Evolutionary conservation across 805 yeast species (phyloP), one percentile per base, ranked within the genome.

Genomic region (Wickerhamomyces kurtzmanii): DNA sequence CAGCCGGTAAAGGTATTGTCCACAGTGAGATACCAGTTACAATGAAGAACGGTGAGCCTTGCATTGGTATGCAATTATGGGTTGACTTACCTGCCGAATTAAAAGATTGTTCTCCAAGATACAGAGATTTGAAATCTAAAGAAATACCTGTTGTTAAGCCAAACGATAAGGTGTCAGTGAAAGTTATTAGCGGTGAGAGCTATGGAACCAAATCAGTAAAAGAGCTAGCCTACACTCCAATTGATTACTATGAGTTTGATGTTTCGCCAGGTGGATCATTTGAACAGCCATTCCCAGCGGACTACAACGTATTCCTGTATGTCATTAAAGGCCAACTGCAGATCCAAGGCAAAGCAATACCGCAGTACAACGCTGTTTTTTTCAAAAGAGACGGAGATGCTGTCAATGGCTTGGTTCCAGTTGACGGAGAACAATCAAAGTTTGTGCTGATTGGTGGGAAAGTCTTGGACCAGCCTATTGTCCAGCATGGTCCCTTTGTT

Each of bases 401-500:
- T 8, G 60, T 82, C 26, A 53, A 46, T 20, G 87, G 85, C 23
- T 51, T 53, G 12, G 65, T 60, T 14, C 67, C 71, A n/a, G 40
- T 45, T 12, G 62, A 64, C 8, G 28, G 41, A 5, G 56, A 59
- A 20, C 60, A 57, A 19, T 56, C 84, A 3, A 74, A 77, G 39
- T 75, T 84, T 45, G 75, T 79, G 5, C 38, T 84, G n/a, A 60
- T 84, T 36, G 91, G 85, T 18, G 94, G 94, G 32, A 54, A 80
- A 48, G 67, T 69, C 13, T 57, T 83, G 31, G 68, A 82, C 40
- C 94, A 85, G 57, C 70, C 73, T 12, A 64, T 80, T 31, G 80
- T 83, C 18, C 95, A 86, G 48, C 78, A 85, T 48, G 96, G 96
- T 12, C 96, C 96, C 10, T 87, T 86, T 47, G 96, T 86, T 12